Percentiles rank a stretch among this genome's conserved stretches.
Evolutionary conservation across 1,284 basidiomycete genomes (phyloP).

Genomic region (Pholiota adiposa): DNA sequence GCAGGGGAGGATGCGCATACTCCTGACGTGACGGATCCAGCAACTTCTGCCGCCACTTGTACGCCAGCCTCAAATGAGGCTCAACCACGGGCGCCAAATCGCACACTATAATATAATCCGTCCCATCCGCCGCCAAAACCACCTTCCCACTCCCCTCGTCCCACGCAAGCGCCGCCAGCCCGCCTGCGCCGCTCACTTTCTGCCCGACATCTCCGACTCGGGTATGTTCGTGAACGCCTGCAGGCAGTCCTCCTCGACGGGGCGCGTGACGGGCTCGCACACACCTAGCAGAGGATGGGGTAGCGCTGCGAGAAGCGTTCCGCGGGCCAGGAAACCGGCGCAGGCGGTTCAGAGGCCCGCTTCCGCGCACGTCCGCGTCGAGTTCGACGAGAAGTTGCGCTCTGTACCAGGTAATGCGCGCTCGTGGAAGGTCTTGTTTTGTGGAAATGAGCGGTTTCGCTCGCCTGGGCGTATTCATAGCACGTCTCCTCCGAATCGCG

Average conservation of each 20-base stretch:
- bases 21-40: conserved; percentile 1
- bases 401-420: conserved; percentile 24
- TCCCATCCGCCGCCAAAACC: conserved; percentile 26
- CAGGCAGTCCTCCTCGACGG: conserved; percentile 7
- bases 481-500: conserved; percentile 6
- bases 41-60: conserved; percentile 18
- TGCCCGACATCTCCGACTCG: conserved; percentile 20
- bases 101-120: conserved; percentile 22
- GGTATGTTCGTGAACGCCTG: conserved; percentile 22
- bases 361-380: conserved; percentile 19
- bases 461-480: conserved; percentile 16
- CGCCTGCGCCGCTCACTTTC: conserved; percentile 28
- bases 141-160: conserved; percentile 50
- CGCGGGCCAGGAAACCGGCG: conserved; percentile 25
- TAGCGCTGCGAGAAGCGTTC: conserved; percentile 19
- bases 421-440: conserved; percentile 20
- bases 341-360: conserved; percentile 21
- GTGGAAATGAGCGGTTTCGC: conserved; percentile 14
- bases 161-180: conserved; percentile 45
- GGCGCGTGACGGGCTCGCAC: conserved; percentile 17
- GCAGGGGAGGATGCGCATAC: background rate
- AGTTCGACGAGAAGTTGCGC: conserved; percentile 25
- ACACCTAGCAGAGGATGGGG: conserved; percentile 14
- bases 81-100: conserved; percentile 42
- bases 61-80: conserved; percentile 32